Base-by-base conservation (phyloP, 2,329 filamentous ascomycete species). In the Pseudogymnoascus sp. region DNA sequence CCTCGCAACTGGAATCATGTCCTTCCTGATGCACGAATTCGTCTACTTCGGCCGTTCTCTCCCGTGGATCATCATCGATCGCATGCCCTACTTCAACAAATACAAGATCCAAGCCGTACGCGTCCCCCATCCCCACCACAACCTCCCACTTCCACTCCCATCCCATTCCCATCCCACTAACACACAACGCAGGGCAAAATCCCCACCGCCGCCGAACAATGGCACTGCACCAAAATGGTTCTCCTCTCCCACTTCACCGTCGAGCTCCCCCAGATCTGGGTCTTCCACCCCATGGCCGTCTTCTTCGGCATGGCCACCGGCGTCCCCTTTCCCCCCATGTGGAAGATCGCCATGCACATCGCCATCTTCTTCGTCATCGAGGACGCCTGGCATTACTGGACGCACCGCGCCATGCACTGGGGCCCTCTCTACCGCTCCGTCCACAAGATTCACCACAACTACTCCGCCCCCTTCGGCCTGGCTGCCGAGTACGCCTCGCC, bases 381-480 rank as follows among this genome's bases (percentile, higher is more conserved):
- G 77, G 95, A 99, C 77, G 81, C 93, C 69, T 99, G 95, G 95
- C 95, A 99, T 79, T 99, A 99, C 83, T 97, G 93, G 87, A 86
- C 86, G 69, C 95, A 99, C 80, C 91, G 95, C 70, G 85, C 84
- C 47, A 86, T 99, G 78, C 95, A 99, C 82, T 96, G 91, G 81
- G 93, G 91, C 21, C 91, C 92, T 40, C 86, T 99, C 5, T 99
- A 99, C 86, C 96, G 92, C 81, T 85, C 87, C 73, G 90, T 99
- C 72, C 95, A 99, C 85, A 99, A 99, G 82, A 93, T 99, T 71
- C 95, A 99, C 80, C 95, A 99, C 81, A 93, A 95, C 73, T 99
- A 99, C 81, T 96, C 92, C 38, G 95, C 95, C 11, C 95, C 95
- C 16, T 99, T 99, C 74, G 95, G 95, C 69, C 82, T 99, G 62